Conservation (phyloP, 306 rosid species). For the Pyrus pyrifolia region DNA sequence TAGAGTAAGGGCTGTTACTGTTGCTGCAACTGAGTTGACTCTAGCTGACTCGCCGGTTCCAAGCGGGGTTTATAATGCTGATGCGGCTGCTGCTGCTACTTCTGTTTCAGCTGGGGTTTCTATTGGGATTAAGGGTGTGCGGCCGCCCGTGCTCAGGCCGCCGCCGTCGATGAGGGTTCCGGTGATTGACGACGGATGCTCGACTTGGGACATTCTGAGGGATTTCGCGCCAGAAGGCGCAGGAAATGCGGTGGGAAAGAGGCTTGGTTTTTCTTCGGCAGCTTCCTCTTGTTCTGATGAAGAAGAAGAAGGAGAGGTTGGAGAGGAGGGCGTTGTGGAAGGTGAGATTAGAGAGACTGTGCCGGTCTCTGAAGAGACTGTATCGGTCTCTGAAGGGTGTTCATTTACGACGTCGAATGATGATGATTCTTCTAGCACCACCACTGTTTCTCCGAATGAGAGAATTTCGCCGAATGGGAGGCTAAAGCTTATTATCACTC, state of each 20-base stretch:
- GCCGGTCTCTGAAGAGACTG: constrained; percentile 34
- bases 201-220: constrained; percentile 79
- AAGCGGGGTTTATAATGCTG: constrained; percentile 19
- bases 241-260: not conserved
- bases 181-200: constrained; percentile 33
- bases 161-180: constrained; percentile 56
- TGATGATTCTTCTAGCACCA: constrained; percentile 71
- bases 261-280: not conserved
- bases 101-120: constrained; percentile 5
- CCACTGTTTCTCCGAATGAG: constrained; percentile 67
- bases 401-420: constrained; percentile 69
- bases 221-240: constrained; percentile 47
- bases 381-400: constrained; percentile 35
- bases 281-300: not conserved
- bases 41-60: constrained; percentile 23
- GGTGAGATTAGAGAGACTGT: constrained; percentile 28
- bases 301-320: constrained; percentile 6
- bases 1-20: constrained; percentile 25
- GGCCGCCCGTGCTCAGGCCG: constrained; percentile 72
- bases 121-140: constrained; percentile 61
- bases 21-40: constrained; percentile 23
- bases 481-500: constrained; percentile 33
- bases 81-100: not conserved
- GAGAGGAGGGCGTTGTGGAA: constrained; percentile 27
- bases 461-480: constrained; percentile 62